These are phyloP conservation scores for Rhodotorula sp. DNA, from an alignment of 1,284 basidiomycete species.

Conservation along the genomic window DNA sequence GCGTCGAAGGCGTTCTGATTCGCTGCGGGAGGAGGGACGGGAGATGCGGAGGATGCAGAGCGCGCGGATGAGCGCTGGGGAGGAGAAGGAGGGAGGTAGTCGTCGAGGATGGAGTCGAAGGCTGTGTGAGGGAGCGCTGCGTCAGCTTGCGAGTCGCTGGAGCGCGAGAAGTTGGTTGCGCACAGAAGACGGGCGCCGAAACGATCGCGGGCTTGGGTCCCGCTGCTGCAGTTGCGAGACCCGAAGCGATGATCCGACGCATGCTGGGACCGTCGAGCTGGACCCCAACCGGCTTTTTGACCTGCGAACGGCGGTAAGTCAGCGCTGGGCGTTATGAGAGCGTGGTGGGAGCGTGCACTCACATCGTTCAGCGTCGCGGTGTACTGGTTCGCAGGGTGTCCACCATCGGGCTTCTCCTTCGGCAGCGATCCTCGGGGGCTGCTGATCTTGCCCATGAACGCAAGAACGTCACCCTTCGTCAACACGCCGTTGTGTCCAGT, in stretches of 20 bases:
- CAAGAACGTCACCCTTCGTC: constrained; percentile 52
- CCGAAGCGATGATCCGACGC: constrained; percentile 29
- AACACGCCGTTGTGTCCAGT: constrained; percentile 50
- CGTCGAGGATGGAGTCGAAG: constrained; percentile 37
- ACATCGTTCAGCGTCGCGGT: constrained; percentile 10
- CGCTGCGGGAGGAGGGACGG: constrained; percentile 3
- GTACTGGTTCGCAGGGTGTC: constrained; percentile 28
- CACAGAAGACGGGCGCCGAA: neutral
- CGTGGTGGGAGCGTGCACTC: neutral
- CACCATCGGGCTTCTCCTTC: constrained; percentile 24
- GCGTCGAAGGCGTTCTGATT: constrained; percentile 25
- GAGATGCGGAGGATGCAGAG: constrained; percentile 1
- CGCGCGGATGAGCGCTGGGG: constrained; percentile 12
- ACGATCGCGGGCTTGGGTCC: constrained; percentile 1
- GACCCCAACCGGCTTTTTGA: constrained; percentile 18
- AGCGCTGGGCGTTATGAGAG: too few species aligned
- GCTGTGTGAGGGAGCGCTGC: constrained; percentile 2
- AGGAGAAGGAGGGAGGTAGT: constrained; percentile 32
- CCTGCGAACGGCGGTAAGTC: neutral
- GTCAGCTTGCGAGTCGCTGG: neutral
- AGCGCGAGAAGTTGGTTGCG: neutral
- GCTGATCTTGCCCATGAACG: constrained; percentile 46
- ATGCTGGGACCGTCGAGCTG: constrained; percentile 31
- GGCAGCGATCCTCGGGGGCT: constrained; percentile 37
- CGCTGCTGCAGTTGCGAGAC: constrained; percentile 10